Conservation (phyloP, 2,329 filamentous ascomycete genomes). For the Fusarium nodosum region DNA sequence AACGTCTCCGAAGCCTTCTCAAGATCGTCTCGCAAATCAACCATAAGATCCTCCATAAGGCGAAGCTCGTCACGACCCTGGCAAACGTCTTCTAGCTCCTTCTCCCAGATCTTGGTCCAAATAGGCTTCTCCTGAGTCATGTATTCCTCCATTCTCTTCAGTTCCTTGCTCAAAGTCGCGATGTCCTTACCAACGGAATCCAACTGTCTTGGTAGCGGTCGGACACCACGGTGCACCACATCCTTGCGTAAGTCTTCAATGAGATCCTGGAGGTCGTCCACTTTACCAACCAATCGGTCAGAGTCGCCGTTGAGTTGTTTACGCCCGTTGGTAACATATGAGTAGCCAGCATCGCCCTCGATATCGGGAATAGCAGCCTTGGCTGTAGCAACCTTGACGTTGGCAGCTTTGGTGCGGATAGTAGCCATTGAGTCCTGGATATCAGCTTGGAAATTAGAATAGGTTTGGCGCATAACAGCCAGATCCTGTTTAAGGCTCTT, state of each 20-base stretch:
- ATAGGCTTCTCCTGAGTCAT: slow-evolving; percentile 92
- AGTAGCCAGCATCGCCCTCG: slow-evolving; percentile 83
- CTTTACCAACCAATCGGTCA: slow-evolving; percentile 88
- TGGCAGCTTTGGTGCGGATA: slow-evolving; percentile 83
- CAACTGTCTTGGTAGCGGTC: slow-evolving; percentile 89
- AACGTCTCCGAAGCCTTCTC: slow-evolving; percentile 96
- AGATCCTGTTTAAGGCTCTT: slow-evolving; percentile 88
- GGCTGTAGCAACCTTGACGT: slow-evolving; percentile 81
- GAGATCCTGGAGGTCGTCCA: slow-evolving; percentile 96
- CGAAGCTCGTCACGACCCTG: slow-evolving; percentile 95
- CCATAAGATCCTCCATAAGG: slow-evolving; percentile 94
- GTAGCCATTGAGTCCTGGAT: slow-evolving; percentile 88
- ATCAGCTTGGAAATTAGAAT: slow-evolving; percentile 90
- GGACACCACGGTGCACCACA: slow-evolving; percentile 91
- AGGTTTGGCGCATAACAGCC: slow-evolving; percentile 92
- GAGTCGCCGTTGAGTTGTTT: slow-evolving; percentile 89
- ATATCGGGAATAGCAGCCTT: slow-evolving; percentile 79
- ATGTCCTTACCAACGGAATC: slow-evolving; percentile 93
- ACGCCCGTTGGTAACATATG: slow-evolving; percentile 87
- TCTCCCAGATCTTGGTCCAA: slow-evolving; percentile 99
- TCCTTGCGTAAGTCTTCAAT: slow-evolving; percentile 98
- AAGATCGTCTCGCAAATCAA: slow-evolving; percentile 92
- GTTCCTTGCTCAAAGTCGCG: slow-evolving; percentile 81
- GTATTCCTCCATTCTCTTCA: slow-evolving; percentile 95
- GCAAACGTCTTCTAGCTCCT: slow-evolving; percentile 94